Evolutionary conservation across 1,284 basidiomycete genomes (phyloP), one percentile per base, ranked within the genome.

Genomic region (Lentinus polychrous): DNA sequence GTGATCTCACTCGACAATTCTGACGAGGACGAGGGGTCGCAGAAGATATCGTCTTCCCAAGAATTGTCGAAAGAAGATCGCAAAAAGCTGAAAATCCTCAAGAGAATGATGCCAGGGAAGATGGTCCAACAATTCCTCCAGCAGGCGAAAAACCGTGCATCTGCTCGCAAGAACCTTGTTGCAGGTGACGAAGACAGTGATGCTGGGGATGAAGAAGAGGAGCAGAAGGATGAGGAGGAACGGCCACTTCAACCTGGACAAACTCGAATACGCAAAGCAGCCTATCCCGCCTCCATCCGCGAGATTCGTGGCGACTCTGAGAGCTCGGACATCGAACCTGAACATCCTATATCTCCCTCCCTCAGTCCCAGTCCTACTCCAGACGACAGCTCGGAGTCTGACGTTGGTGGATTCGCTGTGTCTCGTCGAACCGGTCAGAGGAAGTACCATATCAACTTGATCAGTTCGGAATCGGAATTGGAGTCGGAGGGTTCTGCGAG

Each of bases 261-360:
- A 42, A 51, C 60, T 8, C 52, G 56, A 33, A 43, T 54, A 23
- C 53, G 55, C 18, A 51, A 7, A 45, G 60, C 33, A 32, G 40
- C 36, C 46, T 40, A 12, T 6, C 46, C 17, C 45, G 47, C 14
- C 40, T 40, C 12, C 31, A 49, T 20, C 45, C 57, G 14, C 18
- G 55, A 55, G 36, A 58, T 64, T 24, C 46, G 51, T 11, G 62
- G 61, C 1, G 62, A 63, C 42, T 54, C 59, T 4, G 62, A 64
- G 55, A 60, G 59, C 52, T 57, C 54, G 33, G 61, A 60, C 40
- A 50, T 52, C 15, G 56, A 55, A 35, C 51, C 45, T 11, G 36
- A 48, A 14, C 49, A 36, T 14, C 33, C 22, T 18, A 32, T 8
- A 18, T 24, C 31, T 8, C 4, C n/a, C 5, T 32, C 23, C 17